phyloP scores from a whole-genome alignment of 495 filamentous ascomycete genomes.

The Xylaria acuta region DNA sequence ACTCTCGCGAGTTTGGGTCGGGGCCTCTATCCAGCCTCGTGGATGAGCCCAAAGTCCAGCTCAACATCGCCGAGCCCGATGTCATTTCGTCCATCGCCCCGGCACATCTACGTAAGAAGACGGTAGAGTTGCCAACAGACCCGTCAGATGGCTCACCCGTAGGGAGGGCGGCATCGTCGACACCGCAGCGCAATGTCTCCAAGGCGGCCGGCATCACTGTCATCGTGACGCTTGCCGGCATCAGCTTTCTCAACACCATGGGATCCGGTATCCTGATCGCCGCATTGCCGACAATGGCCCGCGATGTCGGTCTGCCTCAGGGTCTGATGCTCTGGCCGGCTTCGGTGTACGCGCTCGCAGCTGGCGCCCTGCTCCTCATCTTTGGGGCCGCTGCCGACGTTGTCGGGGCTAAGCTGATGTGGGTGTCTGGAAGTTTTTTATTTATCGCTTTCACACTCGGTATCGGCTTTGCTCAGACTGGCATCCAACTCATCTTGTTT shows the following conservation, averaged over 20 bases:
- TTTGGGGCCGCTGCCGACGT: slow-evolving; percentile 61
- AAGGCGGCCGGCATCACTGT: slow-evolving; percentile 11
- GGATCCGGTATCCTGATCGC: slow-evolving; percentile 40
- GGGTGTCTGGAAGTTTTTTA: slow-evolving; percentile 54
- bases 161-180: neutral
- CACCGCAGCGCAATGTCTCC: neutral
- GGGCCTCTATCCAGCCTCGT: neutral
- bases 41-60: neutral
- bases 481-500: slow-evolving; percentile 58
- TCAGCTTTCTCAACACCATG: slow-evolving; percentile 46
- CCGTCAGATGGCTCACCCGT: neutral
- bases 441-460: slow-evolving; percentile 53
- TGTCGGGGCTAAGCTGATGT: slow-evolving; percentile 51
- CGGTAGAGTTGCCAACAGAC: neutral
- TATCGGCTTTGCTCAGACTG: slow-evolving; percentile 52
- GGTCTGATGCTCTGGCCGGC: slow-evolving; percentile 44
- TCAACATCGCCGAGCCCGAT: neutral
- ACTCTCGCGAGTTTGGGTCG: neutral
- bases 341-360: slow-evolving; percentile 47
- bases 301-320: slow-evolving; percentile 36
- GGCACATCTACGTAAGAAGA: neutral
- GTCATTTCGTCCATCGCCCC: neutral
- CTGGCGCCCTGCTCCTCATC: slow-evolving; percentile 56
- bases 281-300: slow-evolving; percentile 42
- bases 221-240: slow-evolving; percentile 38